Evolutionary conservation across 2,329 filamentous ascomycete species (phyloP).

Genomic region (Esteya vermicola): DNA sequence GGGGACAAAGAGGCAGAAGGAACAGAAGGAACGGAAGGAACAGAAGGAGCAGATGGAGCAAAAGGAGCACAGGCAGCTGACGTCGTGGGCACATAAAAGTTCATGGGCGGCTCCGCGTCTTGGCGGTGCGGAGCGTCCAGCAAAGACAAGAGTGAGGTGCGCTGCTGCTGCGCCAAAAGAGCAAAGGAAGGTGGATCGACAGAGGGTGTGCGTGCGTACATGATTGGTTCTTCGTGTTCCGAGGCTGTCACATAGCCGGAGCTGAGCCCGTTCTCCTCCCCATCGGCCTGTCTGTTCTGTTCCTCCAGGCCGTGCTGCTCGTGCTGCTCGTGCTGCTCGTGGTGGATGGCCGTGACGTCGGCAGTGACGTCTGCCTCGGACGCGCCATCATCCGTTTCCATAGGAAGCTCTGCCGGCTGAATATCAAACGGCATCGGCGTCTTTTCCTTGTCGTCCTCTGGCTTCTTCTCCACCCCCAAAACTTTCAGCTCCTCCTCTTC

Average conservation of each 20-base stretch:
- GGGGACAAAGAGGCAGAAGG: too few relatives aligned
- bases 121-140: constrained; percentile 38
- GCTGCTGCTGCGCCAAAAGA: constrained; percentile 33
- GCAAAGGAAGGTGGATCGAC: constrained; percentile 48
- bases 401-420: too few relatives aligned
- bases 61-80: too few relatives aligned
- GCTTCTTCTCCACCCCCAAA: constrained; percentile 13
- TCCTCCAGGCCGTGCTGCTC: constrained; percentile 18
- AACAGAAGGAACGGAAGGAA: too few relatives aligned
- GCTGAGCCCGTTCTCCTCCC: neutral
- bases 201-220: constrained; percentile 45
- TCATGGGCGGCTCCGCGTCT: constrained; percentile 18
- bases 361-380: neutral
- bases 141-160: constrained; percentile 46
- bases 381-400: too few relatives aligned
- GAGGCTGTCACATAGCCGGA: too few relatives aligned
- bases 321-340: constrained; percentile 6
- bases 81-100: constrained; percentile 26
- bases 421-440: too few relatives aligned
- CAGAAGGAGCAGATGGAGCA: too few relatives aligned
- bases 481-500: constrained; percentile 23
- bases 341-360: neutral
- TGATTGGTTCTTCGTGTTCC: constrained; percentile 15
- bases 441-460: constrained; percentile 1
- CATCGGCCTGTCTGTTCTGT: constrained; percentile 14